phyloP scores from a whole-genome alignment of 129 eudicot genomes.

The Sambucus nigra region DNA sequence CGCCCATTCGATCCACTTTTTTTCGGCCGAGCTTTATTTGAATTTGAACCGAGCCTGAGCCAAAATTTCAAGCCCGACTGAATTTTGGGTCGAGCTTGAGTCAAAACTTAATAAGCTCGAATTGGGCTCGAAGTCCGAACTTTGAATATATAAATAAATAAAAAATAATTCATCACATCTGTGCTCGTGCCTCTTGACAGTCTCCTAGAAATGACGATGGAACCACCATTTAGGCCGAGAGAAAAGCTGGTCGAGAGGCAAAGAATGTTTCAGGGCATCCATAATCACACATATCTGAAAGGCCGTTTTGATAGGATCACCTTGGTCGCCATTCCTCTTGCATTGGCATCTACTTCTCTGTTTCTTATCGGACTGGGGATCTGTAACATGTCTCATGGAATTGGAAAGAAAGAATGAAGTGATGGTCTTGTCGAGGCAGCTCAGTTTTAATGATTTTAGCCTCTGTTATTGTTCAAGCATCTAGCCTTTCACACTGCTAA shows the following conservation, averaged over 20 bases:
- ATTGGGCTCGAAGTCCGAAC: too few relatives aligned
- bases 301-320: conserved; percentile 65
- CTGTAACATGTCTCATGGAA: conserved; percentile 85
- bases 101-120: too few relatives aligned
- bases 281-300: conserved; percentile 66
- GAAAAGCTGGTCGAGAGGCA: conserved; percentile 75
- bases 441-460: conserved; percentile 8
- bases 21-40: too few relatives aligned
- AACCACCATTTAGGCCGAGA: conserved; percentile 72
- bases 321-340: conserved; percentile 77
- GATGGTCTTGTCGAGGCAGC: neutral
- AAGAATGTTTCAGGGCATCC: conserved; percentile 56
- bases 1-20: too few relatives aligned
- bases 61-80: too few relatives aligned
- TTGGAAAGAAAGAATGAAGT: conserved; percentile 67
- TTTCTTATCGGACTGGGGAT: conserved; percentile 60
- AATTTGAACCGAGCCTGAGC: too few relatives aligned
- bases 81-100: too few relatives aligned
- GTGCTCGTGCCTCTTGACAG: too few relatives aligned
- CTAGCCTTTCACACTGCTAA: conserved; percentile 10
- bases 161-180: too few relatives aligned
- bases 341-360: conserved; percentile 47
- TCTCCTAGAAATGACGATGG: conserved; percentile 64
- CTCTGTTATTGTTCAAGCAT: conserved; percentile 12
- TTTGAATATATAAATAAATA: too few relatives aligned